phyloP scores from a whole-genome alignment of 2,329 filamentous ascomycete species.

The Curvularia verruculosa region DNA sequence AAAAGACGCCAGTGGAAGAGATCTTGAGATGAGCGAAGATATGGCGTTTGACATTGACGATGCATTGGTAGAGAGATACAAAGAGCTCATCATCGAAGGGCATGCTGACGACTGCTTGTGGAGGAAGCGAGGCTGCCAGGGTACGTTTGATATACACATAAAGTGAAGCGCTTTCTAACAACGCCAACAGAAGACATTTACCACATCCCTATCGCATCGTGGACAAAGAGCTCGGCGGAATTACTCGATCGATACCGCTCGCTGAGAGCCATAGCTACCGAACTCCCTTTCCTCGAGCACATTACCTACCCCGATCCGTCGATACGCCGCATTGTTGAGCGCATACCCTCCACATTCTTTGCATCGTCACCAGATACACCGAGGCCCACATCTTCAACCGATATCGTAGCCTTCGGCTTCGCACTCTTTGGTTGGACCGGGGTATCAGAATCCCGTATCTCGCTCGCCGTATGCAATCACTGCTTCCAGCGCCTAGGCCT shows the following conservation, averaged over 20 bases:
- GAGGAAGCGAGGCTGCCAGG: slow-evolving; percentile 85
- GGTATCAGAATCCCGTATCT: slow-evolving; percentile 66
- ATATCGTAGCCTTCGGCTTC: slow-evolving; percentile 40
- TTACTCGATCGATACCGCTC: slow-evolving; percentile 51
- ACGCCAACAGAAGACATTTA: slow-evolving; percentile 63
- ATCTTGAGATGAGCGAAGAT: slow-evolving; percentile 60
- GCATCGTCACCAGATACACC: slow-evolving; percentile 19
- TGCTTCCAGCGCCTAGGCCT: slow-evolving; percentile 88
- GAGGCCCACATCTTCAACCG: slow-evolving; percentile 27
- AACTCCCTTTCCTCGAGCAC: slow-evolving; percentile 44
- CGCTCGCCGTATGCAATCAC: slow-evolving; percentile 79
- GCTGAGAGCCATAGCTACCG: slow-evolving; percentile 40
- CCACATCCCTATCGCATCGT: slow-evolving; percentile 56
- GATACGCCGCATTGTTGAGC: slow-evolving; percentile 33
- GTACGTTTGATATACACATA: slow-evolving; percentile 53
- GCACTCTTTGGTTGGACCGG: slow-evolving; percentile 58
- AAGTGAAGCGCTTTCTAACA: slow-evolving; percentile 24
- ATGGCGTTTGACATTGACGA: slow-evolving; percentile 58
- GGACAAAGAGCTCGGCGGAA: slow-evolving; percentile 46
- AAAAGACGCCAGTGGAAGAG: slow-evolving; percentile 49
- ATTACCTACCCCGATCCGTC: slow-evolving; percentile 41
- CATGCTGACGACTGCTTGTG: slow-evolving; percentile 86
- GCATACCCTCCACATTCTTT: slow-evolving; percentile 36
- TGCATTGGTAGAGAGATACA: slow-evolving; percentile 77
- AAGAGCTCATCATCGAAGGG: slow-evolving; percentile 71